Evolutionary conservation across 805 yeast genomes (phyloP).

Genomic region (Pichia exigua): DNA sequence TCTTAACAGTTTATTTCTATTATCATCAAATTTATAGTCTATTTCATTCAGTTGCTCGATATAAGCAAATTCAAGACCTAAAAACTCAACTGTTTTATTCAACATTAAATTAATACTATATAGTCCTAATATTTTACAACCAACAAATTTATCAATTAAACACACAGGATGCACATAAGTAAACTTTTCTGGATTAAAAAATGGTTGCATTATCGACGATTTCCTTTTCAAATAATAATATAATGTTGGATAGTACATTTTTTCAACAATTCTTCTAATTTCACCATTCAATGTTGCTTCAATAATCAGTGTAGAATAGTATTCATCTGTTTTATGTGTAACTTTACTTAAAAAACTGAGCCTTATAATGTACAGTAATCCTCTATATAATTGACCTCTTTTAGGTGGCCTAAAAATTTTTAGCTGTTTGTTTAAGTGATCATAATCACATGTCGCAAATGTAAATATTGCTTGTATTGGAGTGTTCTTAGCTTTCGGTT

Average conservation of each 20-base stretch:
- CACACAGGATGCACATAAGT: slow-evolving; percentile 7
- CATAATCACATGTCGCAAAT: not conserved
- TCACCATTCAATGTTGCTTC: slow-evolving; percentile 5
- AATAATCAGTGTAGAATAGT: not conserved
- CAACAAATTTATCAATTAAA: slow-evolving; percentile 2
- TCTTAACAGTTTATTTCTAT: not conserved
- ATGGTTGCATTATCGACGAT: not conserved
- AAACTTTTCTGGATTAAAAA: slow-evolving; percentile 4
- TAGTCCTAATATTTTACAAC: slow-evolving; percentile 5
- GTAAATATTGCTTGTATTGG: slow-evolving; percentile 3
- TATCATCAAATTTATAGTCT: not conserved
- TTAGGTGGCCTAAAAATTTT: slow-evolving; percentile 1
- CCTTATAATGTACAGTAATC: slow-evolving; percentile 4
- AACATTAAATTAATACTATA: slow-evolving; percentile 4
- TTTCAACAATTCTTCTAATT: slow-evolving; percentile 1
- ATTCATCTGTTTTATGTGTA: not conserved
- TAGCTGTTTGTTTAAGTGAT: not conserved
- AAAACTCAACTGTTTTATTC: not conserved
- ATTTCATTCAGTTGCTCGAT: not conserved
- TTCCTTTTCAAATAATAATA: slow-evolving; percentile 3
- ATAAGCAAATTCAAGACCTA: not conserved
- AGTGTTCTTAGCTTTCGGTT: not conserved
- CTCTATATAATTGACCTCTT: slow-evolving; percentile 1
- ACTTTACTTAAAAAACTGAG: slow-evolving; percentile 1
- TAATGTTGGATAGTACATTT: slow-evolving; percentile 7